Evolutionary conservation across 2,329 filamentous ascomycete genomes (phyloP).

Genomic region (Beauveria pseudobassiana): DNA sequence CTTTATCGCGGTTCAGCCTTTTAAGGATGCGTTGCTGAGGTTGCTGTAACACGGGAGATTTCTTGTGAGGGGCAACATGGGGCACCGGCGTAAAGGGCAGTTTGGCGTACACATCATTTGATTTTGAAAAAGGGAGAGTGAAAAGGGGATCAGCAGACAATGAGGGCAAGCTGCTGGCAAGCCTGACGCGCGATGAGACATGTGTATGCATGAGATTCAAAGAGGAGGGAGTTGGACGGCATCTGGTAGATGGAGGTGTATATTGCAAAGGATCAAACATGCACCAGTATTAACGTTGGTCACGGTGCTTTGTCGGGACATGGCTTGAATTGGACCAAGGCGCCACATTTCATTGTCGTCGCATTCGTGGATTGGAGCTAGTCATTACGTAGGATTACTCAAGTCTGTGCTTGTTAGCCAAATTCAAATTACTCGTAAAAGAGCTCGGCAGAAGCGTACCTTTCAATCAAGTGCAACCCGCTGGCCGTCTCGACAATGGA

Average conservation of each 20-base stretch:
- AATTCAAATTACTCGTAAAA: no score
- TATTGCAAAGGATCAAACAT: neutral
- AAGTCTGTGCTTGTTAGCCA: neutral
- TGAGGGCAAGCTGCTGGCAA: neutral
- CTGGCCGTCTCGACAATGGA: slow-evolving; percentile 85
- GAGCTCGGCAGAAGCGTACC: slow-evolving; percentile 43
- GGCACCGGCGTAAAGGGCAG: no score
- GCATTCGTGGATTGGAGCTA: neutral
- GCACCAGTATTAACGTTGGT: neutral
- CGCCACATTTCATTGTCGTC: neutral
- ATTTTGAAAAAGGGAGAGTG: neutral
- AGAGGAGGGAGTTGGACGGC: neutral
- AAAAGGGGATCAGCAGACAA: neutral
- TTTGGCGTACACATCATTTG: no score
- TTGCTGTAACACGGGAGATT: slow-evolving; percentile 21
- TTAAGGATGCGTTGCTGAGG: slow-evolving; percentile 29
- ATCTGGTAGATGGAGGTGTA: neutral
- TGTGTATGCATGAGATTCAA: neutral
- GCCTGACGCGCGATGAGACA: neutral
- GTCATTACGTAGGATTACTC: neutral
- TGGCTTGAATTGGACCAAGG: neutral
- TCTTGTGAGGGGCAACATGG: no score
- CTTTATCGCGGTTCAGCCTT: slow-evolving; percentile 41
- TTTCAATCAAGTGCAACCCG: slow-evolving; percentile 90
- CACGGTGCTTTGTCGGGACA: neutral